phyloP scores from a whole-genome alignment of 73 alveolate genomes.

The Tetrahymena thermophila region DNA sequence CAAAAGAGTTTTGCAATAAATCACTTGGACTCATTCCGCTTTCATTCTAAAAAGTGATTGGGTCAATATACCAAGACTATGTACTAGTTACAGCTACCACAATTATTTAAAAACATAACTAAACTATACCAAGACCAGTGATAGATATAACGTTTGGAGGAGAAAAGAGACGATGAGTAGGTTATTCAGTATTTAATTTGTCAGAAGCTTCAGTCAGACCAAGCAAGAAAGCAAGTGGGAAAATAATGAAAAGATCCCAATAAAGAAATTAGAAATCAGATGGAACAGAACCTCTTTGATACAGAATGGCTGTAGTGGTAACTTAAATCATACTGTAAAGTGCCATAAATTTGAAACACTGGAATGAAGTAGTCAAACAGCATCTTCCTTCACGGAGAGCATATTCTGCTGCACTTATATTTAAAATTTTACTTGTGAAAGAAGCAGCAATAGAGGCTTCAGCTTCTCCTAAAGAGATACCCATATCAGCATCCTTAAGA shows the following conservation, averaged over 20 bases:
- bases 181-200: slow-evolving; percentile 19
- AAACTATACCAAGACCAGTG: neutral
- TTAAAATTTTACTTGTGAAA: slow-evolving; percentile 54
- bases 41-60: neutral
- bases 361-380: slow-evolving; percentile 81
- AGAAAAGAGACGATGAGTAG: neutral
- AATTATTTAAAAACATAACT: neutral
- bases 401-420: slow-evolving; percentile 58
- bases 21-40: neutral
- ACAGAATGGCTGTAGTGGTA: slow-evolving; percentile 56
- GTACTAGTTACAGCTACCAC: neutral
- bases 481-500: slow-evolving; percentile 65
- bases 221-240: slow-evolving; percentile 82
- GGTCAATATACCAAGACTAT: neutral
- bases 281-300: slow-evolving; percentile 59
- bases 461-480: slow-evolving; percentile 64
- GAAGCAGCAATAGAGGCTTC: slow-evolving; percentile 86
- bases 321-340: slow-evolving; percentile 82
- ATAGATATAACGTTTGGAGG: neutral
- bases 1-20: neutral
- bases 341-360: slow-evolving; percentile 88
- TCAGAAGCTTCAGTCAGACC: slow-evolving; percentile 81
- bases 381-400: slow-evolving; percentile 51
- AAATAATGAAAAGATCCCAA: slow-evolving; percentile 71
- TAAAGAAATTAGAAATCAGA: slow-evolving; percentile 76